Percentiles rank a stretch among this genome's conserved stretches.
Evolutionary conservation across 2,329 filamentous ascomycete genomes (phyloP).

Genomic region (Nothopassalora personata): DNA sequence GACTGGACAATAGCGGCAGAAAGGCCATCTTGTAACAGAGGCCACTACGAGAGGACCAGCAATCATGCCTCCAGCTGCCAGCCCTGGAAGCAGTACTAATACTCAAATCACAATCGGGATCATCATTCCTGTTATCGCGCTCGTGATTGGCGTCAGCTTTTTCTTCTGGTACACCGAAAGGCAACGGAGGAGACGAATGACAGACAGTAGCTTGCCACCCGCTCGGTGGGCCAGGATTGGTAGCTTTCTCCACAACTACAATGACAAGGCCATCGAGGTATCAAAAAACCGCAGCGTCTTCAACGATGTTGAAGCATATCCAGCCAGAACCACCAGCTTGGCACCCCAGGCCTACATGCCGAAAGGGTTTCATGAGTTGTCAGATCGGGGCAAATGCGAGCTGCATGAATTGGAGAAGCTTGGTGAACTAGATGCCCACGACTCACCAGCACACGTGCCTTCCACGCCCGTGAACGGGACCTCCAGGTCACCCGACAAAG

Average conservation of each 20-base stretch:
- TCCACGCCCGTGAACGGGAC: neutral
- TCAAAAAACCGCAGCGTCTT: neutral
- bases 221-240: neutral
- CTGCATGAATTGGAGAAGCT: constrained; percentile 1
- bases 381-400: constrained; percentile 1
- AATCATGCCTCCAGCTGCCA: neutral
- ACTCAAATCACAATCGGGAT: constrained; percentile 15
- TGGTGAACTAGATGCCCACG: neutral
- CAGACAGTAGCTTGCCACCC: neutral
- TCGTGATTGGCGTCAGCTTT: constrained; percentile 7
- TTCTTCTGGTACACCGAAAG: constrained; percentile 14
- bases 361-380: constrained; percentile 1
- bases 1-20: neutral
- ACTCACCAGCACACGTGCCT: neutral
- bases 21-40: neutral
- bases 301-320: neutral
- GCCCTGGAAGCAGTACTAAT: constrained; percentile 8
- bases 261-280: neutral
- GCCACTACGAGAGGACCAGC: neutral
- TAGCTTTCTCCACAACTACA: constrained; percentile 1
- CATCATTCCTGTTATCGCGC: constrained; percentile 10
- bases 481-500: neutral
- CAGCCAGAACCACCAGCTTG: neutral
- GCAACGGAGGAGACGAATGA: constrained; percentile 2
- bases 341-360: neutral